Evolutionary conservation across 768 basidiomycete species (phyloP), one percentile per base, ranked within the genome.

Genomic region (Mycena haematopus): DNA sequence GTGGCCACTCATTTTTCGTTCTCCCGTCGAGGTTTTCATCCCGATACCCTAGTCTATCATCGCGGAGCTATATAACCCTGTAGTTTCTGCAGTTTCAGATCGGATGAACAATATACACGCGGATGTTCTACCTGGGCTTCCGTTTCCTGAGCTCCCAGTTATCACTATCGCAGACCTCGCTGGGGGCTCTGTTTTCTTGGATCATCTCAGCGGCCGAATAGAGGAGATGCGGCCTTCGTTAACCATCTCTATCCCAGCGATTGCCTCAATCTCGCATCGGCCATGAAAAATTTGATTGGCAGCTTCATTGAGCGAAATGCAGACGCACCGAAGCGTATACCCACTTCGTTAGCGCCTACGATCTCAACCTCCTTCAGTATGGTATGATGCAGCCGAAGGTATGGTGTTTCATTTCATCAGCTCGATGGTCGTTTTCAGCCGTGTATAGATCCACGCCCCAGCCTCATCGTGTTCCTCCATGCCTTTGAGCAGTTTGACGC

Each of bases 401-500:
- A 45, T 13, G 22, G 52, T 50, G 29, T 62, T 49, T 4, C 33
- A 33, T 31, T 14, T 6, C 27, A 9, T 24, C 29, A 42, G 9
- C 8, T 36, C 25, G 22, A 15, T 13, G 6, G 2, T 6, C 25
- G 8, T 21, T 27, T 40, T 17, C 21, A 50, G 27, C 42, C 2
- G 5, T 2, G 3, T 24, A 11, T 57, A 55, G 63, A 59, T 24
- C 25, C 58, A 24, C 60, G 65, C 13, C 81, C 70, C 11, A 75
- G 79, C 38, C 79, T 93, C 3, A 79, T 87, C 24, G 77, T 90
- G 10, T 69, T 92, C 14, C 68, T 93, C 22, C 89, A 91, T 58
- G 87, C 90, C 58, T 91, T 93, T 65, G 91, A 93, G 68, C 84
- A 87, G 69, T 84, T 90, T 52, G 89, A 91, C 58, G 74, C 84